These are phyloP conservation scores for Ogataea trehalophila DNA, from an alignment of 805 yeast species.

Conservation along the genomic window DNA sequence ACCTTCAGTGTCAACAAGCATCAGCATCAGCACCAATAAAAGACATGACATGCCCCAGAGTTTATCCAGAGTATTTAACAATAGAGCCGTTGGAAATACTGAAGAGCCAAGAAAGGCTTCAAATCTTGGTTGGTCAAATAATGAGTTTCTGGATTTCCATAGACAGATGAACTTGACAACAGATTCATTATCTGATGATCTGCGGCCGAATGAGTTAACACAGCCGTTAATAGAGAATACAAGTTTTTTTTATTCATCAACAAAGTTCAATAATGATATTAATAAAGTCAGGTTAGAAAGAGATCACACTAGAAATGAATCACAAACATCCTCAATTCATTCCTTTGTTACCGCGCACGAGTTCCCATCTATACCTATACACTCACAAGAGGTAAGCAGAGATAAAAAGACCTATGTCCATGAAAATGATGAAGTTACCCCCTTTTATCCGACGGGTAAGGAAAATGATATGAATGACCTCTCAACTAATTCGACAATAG, in stretches of 20 bases:
- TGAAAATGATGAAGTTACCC: too few species aligned
- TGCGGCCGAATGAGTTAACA: not conserved
- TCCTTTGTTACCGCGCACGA: conserved; percentile 26
- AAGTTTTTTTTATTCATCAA: conserved; percentile 4
- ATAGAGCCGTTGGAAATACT: too few species aligned
- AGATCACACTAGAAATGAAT: not conserved
- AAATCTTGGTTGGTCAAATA: conserved; percentile 16
- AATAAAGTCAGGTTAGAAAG: conserved; percentile 11
- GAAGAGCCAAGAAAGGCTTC: not conserved
- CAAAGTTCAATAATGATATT: conserved; percentile 8
- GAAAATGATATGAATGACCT: too few species aligned
- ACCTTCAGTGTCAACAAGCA: too few species aligned
- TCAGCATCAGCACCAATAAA: too few species aligned
- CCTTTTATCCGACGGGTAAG: too few species aligned
- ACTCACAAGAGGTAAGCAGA: not conserved
- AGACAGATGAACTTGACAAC: conserved; percentile 1
- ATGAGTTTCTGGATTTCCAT: conserved; percentile 14
- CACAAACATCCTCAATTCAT: conserved; percentile 5
- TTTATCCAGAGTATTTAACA: too few species aligned
- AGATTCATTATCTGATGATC: not conserved
- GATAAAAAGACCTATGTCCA: too few species aligned
- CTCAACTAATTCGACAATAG: too few species aligned
- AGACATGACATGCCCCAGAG: too few species aligned
- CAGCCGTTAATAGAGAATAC: too few species aligned
- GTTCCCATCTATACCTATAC: not conserved